phyloP scores from a whole-genome alignment of 306 rosid species.

The Acacia melanoxylon region DNA sequence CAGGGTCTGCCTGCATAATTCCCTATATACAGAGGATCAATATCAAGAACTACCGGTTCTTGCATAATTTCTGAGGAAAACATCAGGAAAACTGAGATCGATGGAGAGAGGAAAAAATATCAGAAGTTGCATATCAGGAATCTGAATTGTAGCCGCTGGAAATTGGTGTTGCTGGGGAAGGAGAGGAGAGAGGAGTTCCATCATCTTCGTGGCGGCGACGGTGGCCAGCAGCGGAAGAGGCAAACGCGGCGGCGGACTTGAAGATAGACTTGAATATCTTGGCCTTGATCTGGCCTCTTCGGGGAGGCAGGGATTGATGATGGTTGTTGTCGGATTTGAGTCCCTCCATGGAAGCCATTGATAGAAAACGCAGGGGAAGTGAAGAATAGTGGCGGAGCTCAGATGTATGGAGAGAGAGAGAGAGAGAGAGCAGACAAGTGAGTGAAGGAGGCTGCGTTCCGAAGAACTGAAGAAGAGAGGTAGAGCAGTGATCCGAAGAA shows the following conservation, averaged over 20 bases:
- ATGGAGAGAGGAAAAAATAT: not conserved
- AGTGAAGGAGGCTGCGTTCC: not conserved
- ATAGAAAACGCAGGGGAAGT: not conserved
- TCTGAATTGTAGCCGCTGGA: slow-evolving; percentile 30
- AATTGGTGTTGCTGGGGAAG: slow-evolving; percentile 12
- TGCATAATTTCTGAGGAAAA: not conserved
- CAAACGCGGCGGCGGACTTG: not conserved
- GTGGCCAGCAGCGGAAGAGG: not conserved
- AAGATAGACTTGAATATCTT: slow-evolving; percentile 36
- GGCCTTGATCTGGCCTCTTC: slow-evolving; percentile 47
- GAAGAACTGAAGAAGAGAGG: not conserved
- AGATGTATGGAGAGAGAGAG: too few species aligned
- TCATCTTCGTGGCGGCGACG: not conserved
- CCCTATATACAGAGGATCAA: not conserved
- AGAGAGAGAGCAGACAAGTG: not conserved
- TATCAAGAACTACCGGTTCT: not conserved
- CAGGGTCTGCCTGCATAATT: not conserved
- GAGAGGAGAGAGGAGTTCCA: slow-evolving; percentile 32
- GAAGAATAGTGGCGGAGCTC: not conserved
- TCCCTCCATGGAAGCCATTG: not conserved
- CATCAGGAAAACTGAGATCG: not conserved
- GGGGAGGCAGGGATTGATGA: not conserved
- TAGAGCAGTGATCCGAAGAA: not conserved
- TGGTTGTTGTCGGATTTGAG: not conserved
- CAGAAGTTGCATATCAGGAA: not conserved